Percentiles rank a stretch among this genome's conserved stretches.
These are phyloP conservation scores for Rhazya stricta DNA, from an alignment of 257 asterid genomes.

Conservation along the genomic window DNA sequence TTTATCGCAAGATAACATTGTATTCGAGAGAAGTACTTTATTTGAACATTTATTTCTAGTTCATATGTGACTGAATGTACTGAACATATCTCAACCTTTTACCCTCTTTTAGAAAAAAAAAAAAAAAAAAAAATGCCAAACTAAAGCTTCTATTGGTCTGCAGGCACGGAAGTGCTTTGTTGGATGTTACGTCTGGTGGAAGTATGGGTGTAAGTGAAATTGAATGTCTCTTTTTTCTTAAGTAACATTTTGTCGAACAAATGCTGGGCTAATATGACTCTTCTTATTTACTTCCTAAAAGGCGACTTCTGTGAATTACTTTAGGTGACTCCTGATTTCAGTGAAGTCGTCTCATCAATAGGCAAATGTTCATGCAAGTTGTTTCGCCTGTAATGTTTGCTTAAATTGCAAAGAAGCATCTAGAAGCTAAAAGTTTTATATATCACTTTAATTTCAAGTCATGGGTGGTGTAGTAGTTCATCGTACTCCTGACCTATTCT, in stretches of 20 bases:
- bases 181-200: constrained; percentile 81
- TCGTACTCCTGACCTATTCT: background rate
- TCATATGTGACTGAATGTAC: background rate
- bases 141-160: constrained; percentile 20
- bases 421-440: background rate
- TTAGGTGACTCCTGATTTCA: background rate
- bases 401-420: background rate
- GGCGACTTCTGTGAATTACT: background rate
- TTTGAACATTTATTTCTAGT: background rate
- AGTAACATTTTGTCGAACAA: background rate
- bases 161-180: constrained; percentile 91
- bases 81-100: background rate
- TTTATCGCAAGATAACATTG: background rate
- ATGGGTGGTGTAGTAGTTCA: background rate
- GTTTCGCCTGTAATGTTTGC: background rate
- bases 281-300: background rate
- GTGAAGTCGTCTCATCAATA: background rate
- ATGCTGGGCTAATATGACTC: background rate
- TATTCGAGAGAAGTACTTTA: background rate
- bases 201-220: constrained; percentile 72
- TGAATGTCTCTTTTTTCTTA: background rate
- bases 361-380: background rate
- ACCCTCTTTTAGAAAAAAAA: background rate
- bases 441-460: background rate
- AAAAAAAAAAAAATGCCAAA: no score